Evolutionary conservation across 306 rosid species (phyloP).

Genomic region (Spatholobus suberectus): DNA sequence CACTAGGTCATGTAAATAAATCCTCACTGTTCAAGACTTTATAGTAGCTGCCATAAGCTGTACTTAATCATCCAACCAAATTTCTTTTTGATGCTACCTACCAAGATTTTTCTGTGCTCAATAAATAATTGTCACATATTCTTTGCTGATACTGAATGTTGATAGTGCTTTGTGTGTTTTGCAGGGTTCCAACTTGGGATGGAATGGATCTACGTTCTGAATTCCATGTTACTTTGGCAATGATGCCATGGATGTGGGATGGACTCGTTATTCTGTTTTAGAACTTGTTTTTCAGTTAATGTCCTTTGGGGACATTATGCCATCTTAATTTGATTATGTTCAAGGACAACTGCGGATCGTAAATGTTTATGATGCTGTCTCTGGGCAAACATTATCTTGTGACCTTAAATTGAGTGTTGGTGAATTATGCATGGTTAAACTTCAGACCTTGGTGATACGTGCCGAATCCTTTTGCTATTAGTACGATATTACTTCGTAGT

Average conservation of each 20-base stretch:
- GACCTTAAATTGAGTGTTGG: not conserved
- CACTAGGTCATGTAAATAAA: constrained; percentile 82
- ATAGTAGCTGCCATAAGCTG: not conserved
- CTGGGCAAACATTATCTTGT: not conserved
- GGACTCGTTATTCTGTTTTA: not conserved
- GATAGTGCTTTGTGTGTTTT: constrained; percentile 31
- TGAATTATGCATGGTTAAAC: not conserved
- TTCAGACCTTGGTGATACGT: not conserved
- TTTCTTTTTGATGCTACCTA: not conserved
- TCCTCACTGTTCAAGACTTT: constrained; percentile 32
- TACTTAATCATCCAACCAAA: not conserved
- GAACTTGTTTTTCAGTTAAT: not conserved
- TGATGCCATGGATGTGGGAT: not conserved
- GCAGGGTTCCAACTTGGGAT: constrained; percentile 88
- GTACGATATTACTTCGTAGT: not conserved
- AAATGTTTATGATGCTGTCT: not conserved
- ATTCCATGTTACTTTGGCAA: not conserved
- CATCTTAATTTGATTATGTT: not conserved
- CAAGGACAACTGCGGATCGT: not conserved
- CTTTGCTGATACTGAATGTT: constrained; percentile 31
- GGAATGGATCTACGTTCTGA: constrained; percentile 82
- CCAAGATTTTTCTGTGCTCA: not conserved
- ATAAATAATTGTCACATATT: not conserved
- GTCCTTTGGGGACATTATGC: constrained; percentile 13
- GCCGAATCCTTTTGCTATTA: not conserved